Base-by-base conservation (phyloP, 2,329 filamentous ascomycete genomes). In the Penicillium italicum region DNA sequence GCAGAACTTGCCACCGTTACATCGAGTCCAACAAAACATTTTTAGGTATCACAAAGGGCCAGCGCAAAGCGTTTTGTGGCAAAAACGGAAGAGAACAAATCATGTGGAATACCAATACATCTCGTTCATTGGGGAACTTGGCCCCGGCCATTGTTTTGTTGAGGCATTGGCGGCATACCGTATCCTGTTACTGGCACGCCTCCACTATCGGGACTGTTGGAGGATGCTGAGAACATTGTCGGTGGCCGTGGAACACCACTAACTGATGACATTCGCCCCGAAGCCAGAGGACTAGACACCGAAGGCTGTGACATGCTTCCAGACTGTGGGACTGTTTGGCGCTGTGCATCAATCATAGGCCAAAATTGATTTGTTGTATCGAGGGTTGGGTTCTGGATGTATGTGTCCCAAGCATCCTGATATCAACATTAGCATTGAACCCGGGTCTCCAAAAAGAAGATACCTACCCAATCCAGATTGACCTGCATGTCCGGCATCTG, bases 361-460 rank as follows among this genome's bases (percentile, higher is more conserved):
- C 74, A 77, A 53, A 72, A 69, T 45, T 72, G 71, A 40, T 68
- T 75, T 14, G 71, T 62, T 10, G 72, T 66, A 45, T 79, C 77
- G 33, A 78, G 60, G 7, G 69, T 77, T 6, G 82, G 78, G 50
- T 82, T 84, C 68, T 88, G 85, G 45, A 88, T 83, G 63, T 87
- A 88, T 7, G 80, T 83, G 66, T 89, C 86, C 85, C 85, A 88
- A 28, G 85, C 84, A 59, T 87, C 82, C 84, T 86, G 61, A 8
- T 8, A 34, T 28, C 61, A 30, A 44, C 47, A 51, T 74, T 53
- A 72, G 65, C 40, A 59, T 58, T 38, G 24, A 28, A 14, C 10
- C 3, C n/a, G 12, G 22, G 36, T 6, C 28, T 14, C 24, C 5
- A 47, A 9, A 43, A 6, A 14, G 8, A 14, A 44, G 26, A 48